These are phyloP conservation scores for Cynanchum wilfordii DNA, from an alignment of 257 asterid species.

Conservation along the genomic window DNA sequence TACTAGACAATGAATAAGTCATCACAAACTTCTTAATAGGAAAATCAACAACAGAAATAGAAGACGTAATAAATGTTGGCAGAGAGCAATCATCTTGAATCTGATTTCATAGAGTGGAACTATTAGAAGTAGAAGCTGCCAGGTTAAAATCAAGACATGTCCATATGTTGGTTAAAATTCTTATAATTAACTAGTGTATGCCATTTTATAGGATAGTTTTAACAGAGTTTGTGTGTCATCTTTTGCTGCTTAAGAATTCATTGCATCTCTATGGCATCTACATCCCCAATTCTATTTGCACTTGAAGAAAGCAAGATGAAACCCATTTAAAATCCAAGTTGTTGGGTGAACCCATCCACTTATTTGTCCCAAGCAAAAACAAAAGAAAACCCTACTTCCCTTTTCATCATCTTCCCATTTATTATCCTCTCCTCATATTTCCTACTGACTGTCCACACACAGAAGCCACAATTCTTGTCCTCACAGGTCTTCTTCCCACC, in stretches of 20 bases:
- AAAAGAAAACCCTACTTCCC: too few species aligned
- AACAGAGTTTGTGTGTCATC: not conserved
- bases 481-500: too few species aligned
- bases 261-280: too few species aligned
- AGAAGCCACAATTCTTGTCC: too few species aligned
- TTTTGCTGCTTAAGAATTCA: conserved; percentile 1
- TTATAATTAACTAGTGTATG: not conserved
- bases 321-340: too few species aligned
- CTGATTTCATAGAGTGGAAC: not conserved
- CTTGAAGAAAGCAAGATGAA: too few species aligned
- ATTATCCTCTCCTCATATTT: too few species aligned
- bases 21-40: conserved; percentile 5
- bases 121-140: not conserved
- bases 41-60: not conserved
- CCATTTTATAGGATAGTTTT: not conserved
- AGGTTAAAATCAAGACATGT: not conserved
- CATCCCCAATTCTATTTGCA: too few species aligned
- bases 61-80: not conserved
- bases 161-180: not conserved
- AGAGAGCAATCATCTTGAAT: not conserved
- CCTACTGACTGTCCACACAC: too few species aligned
- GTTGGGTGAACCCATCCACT: too few species aligned
- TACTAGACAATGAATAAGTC: conserved; percentile 1
- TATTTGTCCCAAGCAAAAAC: too few species aligned
- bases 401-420: too few species aligned